A percentile compares a stretch with the other conserved stretches of the same genome.
Conservation (phyloP, 805 yeast genomes). For the Saccharomyces paradoxus region DNA sequence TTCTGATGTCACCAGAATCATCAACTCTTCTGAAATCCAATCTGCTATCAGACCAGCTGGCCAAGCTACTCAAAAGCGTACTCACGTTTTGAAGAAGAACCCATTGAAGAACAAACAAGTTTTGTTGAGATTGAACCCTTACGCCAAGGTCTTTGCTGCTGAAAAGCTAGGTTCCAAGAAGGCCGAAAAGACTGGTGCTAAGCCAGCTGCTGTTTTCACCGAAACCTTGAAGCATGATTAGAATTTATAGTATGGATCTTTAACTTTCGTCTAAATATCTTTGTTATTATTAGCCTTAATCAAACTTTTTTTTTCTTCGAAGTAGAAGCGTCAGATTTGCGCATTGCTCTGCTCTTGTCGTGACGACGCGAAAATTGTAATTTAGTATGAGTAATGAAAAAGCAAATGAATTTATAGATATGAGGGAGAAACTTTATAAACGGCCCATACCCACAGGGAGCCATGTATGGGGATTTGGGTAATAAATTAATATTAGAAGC, state of each 20-base stretch:
- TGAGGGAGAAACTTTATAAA: background rate
- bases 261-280: background rate
- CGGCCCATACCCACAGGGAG: background rate
- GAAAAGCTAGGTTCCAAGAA: constrained; percentile 82
- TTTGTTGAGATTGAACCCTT: constrained; percentile 96
- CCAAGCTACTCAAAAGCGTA: constrained; percentile 85
- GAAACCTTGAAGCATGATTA: constrained; percentile 59
- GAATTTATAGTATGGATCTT: constrained; percentile 14
- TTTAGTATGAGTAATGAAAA: background rate
- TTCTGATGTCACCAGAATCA: constrained; percentile 93
- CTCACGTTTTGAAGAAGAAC: constrained; percentile 96
- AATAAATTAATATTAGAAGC: constrained; percentile 80
- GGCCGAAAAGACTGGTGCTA: constrained; percentile 56
- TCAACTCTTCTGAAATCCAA: constrained; percentile 99
- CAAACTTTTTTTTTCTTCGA: background rate
- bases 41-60: constrained; percentile 95
- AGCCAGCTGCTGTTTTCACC: constrained; percentile 65
- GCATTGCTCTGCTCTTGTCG: background rate
- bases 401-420: background rate
- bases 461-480: constrained; percentile 86
- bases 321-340: background rate
- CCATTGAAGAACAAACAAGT: constrained; percentile 99
- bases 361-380: background rate
- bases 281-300: background rate
- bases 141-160: constrained; percentile 94